Conservation (phyloP, 2,329 filamentous ascomycete species). For the Stenocarpella maydis region DNA sequence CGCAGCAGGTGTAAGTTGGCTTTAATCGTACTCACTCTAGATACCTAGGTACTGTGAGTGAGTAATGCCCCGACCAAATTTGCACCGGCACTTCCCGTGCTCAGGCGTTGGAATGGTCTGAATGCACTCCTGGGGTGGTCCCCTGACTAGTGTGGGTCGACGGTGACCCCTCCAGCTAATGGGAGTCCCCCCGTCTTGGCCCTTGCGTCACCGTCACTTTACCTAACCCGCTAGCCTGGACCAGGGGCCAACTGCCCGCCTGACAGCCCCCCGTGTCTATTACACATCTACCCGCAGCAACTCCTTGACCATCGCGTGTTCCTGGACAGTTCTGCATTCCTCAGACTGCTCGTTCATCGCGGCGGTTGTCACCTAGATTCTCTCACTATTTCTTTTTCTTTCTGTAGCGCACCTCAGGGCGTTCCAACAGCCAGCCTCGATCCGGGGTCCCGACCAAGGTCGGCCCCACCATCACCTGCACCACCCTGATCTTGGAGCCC, state of each 20-base stretch:
- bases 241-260: conserved; percentile 8
- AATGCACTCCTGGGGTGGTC: background rate
- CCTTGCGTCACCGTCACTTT: conserved; percentile 24
- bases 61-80: background rate
- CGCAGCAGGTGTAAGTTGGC: background rate
- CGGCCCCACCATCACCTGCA: conserved; percentile 28
- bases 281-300: background rate
- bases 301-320: background rate
- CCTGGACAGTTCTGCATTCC: background rate
- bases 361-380: background rate
- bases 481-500: background rate
- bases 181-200: conserved; percentile 5
- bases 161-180: background rate
- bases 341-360: background rate
- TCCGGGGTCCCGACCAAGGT: conserved; percentile 17
- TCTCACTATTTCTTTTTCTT: background rate
- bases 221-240: conserved; percentile 1
- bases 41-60: too few species aligned
- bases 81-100: background rate
- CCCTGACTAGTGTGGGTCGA: conserved; percentile 11
- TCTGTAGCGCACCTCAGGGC: background rate
- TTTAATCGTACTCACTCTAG: background rate
- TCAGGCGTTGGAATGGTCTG: too few species aligned
- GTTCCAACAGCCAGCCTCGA: background rate
- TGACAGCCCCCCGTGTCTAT: background rate